Conservation (phyloP, 768 basidiomycete genomes). For the Dendrothele bispora region DNA sequence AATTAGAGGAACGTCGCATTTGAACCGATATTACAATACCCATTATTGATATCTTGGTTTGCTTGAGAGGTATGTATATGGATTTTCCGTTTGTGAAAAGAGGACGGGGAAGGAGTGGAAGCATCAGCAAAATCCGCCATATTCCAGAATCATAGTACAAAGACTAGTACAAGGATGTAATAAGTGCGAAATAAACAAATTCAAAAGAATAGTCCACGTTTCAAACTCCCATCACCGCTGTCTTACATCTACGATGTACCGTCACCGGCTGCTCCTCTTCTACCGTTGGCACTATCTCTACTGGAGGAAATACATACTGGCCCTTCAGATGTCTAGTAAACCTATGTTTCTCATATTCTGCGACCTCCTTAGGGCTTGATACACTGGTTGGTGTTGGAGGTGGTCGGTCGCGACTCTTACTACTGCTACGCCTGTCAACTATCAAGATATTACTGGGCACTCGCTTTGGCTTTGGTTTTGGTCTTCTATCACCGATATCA, state of each 20-base stretch:
- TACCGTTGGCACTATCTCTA: too few species aligned
- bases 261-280: too few species aligned
- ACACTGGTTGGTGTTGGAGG: slow-evolving; percentile 27
- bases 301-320: slow-evolving; percentile 43
- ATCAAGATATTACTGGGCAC: slow-evolving; percentile 9
- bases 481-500: slow-evolving; percentile 17
- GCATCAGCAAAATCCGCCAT: slow-evolving; percentile 7
- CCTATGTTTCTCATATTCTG: slow-evolving; percentile 37
- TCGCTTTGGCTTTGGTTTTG: not conserved
- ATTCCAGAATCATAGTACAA: not conserved
- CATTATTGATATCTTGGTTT: not conserved
- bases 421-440: too few species aligned
- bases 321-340: slow-evolving; percentile 36
- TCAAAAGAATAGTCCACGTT: too few species aligned
- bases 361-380: slow-evolving; percentile 31
- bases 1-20: not conserved
- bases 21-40: not conserved
- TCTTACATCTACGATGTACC: too few species aligned
- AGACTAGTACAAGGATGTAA: not conserved
- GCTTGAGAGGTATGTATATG: not conserved
- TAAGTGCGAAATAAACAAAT: too few species aligned
- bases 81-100: not conserved
- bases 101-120: slow-evolving; percentile 1
- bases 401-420: too few species aligned
- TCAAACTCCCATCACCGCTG: too few species aligned